These are phyloP conservation scores for Pyricularia pennisetigena DNA, from an alignment of 2,329 filamentous ascomycete species.

Conservation along the genomic window DNA sequence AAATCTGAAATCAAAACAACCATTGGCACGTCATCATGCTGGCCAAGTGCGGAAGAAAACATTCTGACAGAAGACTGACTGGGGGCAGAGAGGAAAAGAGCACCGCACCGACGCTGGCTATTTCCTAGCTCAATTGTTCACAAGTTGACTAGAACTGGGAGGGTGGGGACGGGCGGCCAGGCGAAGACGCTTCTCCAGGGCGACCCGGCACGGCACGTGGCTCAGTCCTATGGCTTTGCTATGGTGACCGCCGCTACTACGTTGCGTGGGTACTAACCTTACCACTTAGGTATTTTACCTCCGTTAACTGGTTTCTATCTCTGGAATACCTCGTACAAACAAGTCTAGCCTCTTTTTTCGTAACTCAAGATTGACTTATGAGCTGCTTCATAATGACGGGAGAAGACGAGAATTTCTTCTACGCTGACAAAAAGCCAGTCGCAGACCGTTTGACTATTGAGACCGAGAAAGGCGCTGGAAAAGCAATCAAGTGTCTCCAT, in stretches of 20 bases:
- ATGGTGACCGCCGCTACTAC: background rate
- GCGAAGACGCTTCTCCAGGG: background rate
- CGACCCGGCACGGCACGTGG: background rate
- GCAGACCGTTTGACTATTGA: background rate
- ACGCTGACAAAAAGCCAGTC: background rate
- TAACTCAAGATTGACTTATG: background rate
- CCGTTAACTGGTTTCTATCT: no score
- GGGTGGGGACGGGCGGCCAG: background rate
- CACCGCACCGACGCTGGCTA: background rate
- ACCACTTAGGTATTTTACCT: background rate
- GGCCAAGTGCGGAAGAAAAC: background rate
- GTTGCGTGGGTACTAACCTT: background rate
- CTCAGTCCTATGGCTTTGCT: background rate
- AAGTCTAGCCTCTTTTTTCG: background rate
- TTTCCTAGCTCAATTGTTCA: background rate
- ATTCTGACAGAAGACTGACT: background rate
- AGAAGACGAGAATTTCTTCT: background rate
- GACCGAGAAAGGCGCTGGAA: background rate
- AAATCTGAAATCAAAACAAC: background rate
- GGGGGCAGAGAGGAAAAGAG: background rate
- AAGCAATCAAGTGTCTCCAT: background rate
- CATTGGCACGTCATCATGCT: background rate
- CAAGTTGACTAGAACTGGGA: background rate
- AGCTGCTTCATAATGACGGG: background rate
- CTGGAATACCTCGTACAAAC: background rate